Conservation (phyloP, 805 yeast genomes). For the Candida taoyuanica region DNA sequence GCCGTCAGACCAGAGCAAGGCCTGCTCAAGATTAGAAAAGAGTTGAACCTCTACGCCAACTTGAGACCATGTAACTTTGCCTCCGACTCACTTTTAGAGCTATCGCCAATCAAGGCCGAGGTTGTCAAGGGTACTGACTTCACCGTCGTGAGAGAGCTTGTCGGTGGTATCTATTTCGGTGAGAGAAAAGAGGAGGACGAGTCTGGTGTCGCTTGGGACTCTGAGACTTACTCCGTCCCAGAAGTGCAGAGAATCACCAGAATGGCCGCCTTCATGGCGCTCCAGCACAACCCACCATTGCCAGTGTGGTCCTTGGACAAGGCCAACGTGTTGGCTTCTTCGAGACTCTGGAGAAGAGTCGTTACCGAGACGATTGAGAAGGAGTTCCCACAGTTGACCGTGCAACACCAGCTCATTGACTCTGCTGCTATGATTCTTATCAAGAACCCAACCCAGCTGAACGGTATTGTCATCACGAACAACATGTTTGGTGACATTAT, state of each 20-base stretch:
- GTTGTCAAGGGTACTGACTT: constrained; percentile 88
- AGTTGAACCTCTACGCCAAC: constrained; percentile 89
- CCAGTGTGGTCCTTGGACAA: constrained; percentile 96
- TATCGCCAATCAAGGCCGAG: constrained; percentile 84
- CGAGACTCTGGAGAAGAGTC: constrained; percentile 93
- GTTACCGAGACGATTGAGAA: constrained; percentile 77
- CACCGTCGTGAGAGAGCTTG: constrained; percentile 91
- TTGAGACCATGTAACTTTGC: constrained; percentile 95
- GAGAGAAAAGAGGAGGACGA: constrained; percentile 91
- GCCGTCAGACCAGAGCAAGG: constrained; percentile 97
- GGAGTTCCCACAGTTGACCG: constrained; percentile 85
- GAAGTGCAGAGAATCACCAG: constrained; percentile 95
- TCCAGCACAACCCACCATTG: constrained; percentile 88
- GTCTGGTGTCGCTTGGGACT: constrained; percentile 83
- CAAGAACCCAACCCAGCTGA: constrained; percentile 84
- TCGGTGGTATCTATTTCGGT: constrained; percentile 98
- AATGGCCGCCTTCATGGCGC: constrained; percentile 96
- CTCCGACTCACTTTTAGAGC: constrained; percentile 72
- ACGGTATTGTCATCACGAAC: constrained; percentile 88
- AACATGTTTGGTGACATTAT: constrained; percentile 99
- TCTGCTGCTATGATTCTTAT: constrained; percentile 98
- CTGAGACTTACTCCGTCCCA: constrained; percentile 85
- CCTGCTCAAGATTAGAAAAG: constrained; percentile 88
- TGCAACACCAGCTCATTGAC: constrained; percentile 94
- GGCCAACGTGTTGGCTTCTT: constrained; percentile 95